These are phyloP conservation scores for Adansonia rubrostipa DNA, from an alignment of 441 rosid species.

Conservation along the genomic window DNA sequence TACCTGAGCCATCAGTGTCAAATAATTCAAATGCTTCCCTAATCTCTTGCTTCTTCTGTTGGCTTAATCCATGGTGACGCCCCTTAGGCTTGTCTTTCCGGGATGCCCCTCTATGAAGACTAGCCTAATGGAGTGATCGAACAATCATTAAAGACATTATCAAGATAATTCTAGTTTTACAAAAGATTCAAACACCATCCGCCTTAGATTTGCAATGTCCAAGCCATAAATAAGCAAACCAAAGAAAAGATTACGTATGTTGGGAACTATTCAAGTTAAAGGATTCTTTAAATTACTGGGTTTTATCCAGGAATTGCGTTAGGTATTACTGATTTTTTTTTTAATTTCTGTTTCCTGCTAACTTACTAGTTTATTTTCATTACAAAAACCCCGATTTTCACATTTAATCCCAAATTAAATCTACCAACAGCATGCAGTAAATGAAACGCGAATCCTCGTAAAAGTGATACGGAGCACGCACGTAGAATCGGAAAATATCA, in stretches of 20 bases:
- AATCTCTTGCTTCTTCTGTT: slow-evolving; percentile 80
- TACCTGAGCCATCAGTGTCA: slow-evolving; percentile 97
- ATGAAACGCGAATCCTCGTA: background rate
- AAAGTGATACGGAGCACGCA: background rate
- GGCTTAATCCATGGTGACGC: slow-evolving; percentile 69
- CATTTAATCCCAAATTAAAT: background rate
- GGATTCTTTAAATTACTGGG: background rate
- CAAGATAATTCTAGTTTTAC: background rate
- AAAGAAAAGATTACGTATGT: background rate
- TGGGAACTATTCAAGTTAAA: background rate
- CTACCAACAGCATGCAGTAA: background rate
- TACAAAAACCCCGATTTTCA: background rate
- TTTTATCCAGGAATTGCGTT: background rate
- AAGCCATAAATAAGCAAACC: slow-evolving; percentile 11
- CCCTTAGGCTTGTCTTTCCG: slow-evolving; percentile 70
- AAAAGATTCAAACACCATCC: background rate
- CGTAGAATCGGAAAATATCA: background rate
- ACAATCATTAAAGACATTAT: background rate
- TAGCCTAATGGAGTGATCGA: slow-evolving; percentile 42
- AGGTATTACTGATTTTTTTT: background rate
- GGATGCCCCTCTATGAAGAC: slow-evolving; percentile 53
- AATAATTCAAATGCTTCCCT: slow-evolving; percentile 91
- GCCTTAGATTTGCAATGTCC: background rate
- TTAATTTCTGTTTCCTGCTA: background rate
- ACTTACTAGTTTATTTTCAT: background rate